Conservation (phyloP, 1,284 basidiomycete species). For the Apiotrichum brassicae region DNA sequence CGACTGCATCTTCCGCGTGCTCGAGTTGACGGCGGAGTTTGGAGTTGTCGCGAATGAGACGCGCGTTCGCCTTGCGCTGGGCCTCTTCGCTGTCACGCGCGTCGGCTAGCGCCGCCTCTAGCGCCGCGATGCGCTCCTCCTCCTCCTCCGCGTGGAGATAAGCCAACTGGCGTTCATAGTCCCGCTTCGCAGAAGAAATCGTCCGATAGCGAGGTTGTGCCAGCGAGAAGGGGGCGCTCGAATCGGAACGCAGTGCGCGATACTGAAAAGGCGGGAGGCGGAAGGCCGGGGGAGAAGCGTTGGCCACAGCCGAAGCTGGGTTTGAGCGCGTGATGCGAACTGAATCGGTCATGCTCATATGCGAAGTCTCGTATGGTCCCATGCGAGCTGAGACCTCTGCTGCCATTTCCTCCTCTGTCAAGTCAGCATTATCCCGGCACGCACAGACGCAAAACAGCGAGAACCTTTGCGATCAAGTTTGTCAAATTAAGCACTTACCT, state of each 20-base stretch:
- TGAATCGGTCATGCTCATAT: too few species aligned
- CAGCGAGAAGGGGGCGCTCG: not conserved
- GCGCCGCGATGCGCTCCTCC: constrained; percentile 26
- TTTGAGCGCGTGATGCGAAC: not conserved
- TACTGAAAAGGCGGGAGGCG: not conserved
- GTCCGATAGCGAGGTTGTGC: not conserved
- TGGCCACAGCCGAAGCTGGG: not conserved
- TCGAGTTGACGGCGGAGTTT: constrained; percentile 32
- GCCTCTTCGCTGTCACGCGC: constrained; percentile 34
- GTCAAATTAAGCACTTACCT: too few species aligned
- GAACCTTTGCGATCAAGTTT: too few species aligned
- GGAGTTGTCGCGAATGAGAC: constrained; percentile 30
- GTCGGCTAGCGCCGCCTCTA: constrained; percentile 35
- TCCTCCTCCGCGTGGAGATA: constrained; percentile 19
- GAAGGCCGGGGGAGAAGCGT: not conserved
- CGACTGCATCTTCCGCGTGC: constrained; percentile 20
- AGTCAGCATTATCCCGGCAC: not conserved
- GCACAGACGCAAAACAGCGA: not conserved
- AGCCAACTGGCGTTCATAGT: not conserved
- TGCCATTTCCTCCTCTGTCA: not conserved
- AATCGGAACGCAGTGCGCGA: not conserved
- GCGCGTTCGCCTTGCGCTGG: constrained; percentile 31
- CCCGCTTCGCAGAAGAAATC: not conserved
- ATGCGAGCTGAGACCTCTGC: constrained; percentile 1
- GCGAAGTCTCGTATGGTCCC: constrained; percentile 1